Evolutionary conservation across 2,329 filamentous ascomycete genomes (phyloP), one percentile per base, ranked within the genome.

Genomic region (Lasiodiplodia sp.): DNA sequence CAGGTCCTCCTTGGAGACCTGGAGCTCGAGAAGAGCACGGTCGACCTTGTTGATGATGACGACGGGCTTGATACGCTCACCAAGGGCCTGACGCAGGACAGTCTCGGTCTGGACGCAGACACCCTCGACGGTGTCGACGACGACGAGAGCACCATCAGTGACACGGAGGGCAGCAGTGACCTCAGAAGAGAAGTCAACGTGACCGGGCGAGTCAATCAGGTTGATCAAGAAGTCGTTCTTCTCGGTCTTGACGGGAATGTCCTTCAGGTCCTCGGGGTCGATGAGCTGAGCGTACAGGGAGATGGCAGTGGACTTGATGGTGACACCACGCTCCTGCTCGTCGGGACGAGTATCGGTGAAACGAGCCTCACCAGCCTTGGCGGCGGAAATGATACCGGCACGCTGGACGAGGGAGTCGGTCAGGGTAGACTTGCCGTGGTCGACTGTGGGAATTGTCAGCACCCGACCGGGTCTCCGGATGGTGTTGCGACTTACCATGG

Each of bases 31-130:
- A 81, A 99, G 93, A 86, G 96, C 94, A 87, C 96, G 95, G 83
- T 99, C 96, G 85, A 99, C 96, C 92, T 99, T 99, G 94, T 99
- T 99, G 90, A 99, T 97, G 86, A 97, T 92, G 82, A 97, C 90
- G 80, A 99, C 95, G 80, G 96, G 96, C 92, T 98, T 98, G 86
- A 99, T 99, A 87, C 96, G 95, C 91, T 99, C 96, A 90, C 93
- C 92, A 78, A 99, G 93, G 84, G 96, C 95, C 88, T 99, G 96
- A 82, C 96, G 94, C 76, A 99, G 90, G 80, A 99, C 96, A 81
- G 96, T 99, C 92, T 99, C 96, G 82, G 96, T 99, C 89, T 99
- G 96, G 83, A 99, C 96, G 86, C 96, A 99, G 79, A 99, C 96
- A 94, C 96, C 96, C 86, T 97, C 96, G 77, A 99, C 92, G 85